Conservation (phyloP, 1,284 basidiomycete species). For the Ganoderma sinense region DNA sequence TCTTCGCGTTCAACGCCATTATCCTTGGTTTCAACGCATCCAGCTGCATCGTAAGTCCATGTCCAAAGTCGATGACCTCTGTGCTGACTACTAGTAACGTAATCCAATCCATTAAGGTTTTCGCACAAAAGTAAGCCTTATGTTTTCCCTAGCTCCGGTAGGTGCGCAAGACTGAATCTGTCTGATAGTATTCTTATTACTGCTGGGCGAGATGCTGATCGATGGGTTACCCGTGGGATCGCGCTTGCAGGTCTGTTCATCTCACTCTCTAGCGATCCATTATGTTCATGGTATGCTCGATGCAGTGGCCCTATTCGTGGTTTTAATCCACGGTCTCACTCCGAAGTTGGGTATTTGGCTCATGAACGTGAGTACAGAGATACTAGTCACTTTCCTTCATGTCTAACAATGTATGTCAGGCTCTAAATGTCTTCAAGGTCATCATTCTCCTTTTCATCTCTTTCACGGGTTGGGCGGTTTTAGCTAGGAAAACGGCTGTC, state of each 20-base stretch:
- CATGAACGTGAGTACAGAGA: conserved; percentile 37
- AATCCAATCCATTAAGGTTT: conserved; percentile 31
- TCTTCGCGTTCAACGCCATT: conserved; percentile 66
- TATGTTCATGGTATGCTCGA: not conserved
- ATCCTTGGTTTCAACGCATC: conserved; percentile 66
- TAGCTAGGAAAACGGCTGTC: conserved; percentile 52
- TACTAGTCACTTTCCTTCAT: too few relatives aligned
- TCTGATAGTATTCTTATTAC: conserved; percentile 53
- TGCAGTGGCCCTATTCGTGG: conserved; percentile 36
- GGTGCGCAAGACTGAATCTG: not conserved
- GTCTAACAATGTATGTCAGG: conserved; percentile 16
- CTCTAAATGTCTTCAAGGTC: conserved; percentile 69
- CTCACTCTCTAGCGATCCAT: not conserved
- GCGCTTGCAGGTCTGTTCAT: conserved; percentile 54
- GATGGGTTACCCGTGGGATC: conserved; percentile 64
- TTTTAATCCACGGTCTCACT: conserved; percentile 33
- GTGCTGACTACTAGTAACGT: not conserved
- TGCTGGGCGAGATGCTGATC: conserved; percentile 48
- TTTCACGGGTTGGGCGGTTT: conserved; percentile 54
- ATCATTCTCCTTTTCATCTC: conserved; percentile 63
- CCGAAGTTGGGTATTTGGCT: conserved; percentile 36
- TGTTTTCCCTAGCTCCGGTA: not conserved
- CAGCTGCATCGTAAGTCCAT: conserved; percentile 58
- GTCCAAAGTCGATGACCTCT: not conserved
- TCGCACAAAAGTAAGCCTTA: conserved; percentile 33